Base-by-base conservation (phyloP, 768 basidiomycete species). In the Inosperma sp. region DNA sequence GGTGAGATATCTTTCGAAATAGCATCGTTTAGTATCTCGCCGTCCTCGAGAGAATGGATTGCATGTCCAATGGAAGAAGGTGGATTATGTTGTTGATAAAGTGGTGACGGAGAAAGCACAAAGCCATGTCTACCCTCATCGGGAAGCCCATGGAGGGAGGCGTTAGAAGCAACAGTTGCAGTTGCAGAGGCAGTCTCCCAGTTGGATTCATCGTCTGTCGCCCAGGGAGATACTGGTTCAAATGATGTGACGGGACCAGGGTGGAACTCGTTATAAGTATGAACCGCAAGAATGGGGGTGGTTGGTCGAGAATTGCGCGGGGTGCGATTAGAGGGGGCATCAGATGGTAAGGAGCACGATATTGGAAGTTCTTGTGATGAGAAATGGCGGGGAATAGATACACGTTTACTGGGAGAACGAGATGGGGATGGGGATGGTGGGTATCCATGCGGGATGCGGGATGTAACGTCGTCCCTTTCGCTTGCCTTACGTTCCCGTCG, bases 201-300 rank as follows among this genome's bases (percentile, higher is more conserved):
- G 30, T 76, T 77, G 6, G 83, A 87, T 51, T 88, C 86, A 56
- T 86, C 87, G 51, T 88, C 86, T 3, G 84, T 86, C 13, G 83
- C 80, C 82, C 82, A 88, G 2, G 84, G 78, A 0, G 85, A 86
- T 50, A 71, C 60, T 1, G 72, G 65, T 29, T 64, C 73, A 16
- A 69, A 52, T 9, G 71, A 69, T 17, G 71, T 70, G 19, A 62
- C 44, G 33, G 69, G 59, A 49, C 58, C 57, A 39, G 63, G 62
- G 34, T 53, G 58, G 29, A 41, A 52, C 58, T 30, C 51, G 57
- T 48, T 37, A 59, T 40, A 60, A 63, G 26, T 65, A 60, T 37
- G 67, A 49, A 22, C 61, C 51, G 60, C 65, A 44, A 57, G 72
- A 45, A 62, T 68, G 40, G 75, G 72, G 33, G 77, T 74, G 30